Percentiles rank a stretch among this genome's conserved stretches.
Conservation (phyloP, 495 filamentous ascomycete species). For the Penicillium taxi region DNA sequence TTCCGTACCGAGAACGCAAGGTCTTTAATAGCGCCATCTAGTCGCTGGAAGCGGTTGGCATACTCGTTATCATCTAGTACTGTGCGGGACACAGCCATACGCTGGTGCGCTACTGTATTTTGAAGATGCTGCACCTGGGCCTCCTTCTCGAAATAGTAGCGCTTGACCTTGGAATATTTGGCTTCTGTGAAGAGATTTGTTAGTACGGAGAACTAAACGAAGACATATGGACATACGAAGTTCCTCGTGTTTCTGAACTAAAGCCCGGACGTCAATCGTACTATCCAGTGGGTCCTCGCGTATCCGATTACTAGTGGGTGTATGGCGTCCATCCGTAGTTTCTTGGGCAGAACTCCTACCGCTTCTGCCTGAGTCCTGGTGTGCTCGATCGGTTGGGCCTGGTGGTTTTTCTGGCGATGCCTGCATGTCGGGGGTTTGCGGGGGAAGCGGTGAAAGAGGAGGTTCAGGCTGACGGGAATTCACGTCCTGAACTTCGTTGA, state of each 20-base stretch:
- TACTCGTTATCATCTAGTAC: constrained; percentile 97
- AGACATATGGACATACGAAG: constrained; percentile 64
- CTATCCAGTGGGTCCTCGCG: constrained; percentile 50
- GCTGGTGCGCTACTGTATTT: constrained; percentile 91
- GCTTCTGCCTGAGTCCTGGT: constrained; percentile 10
- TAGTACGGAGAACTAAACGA: constrained; percentile 2
- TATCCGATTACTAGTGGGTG: constrained; percentile 46
- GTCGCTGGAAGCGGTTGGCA: constrained; percentile 74
- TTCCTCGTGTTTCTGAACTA: constrained; percentile 51
- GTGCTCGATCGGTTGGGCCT: constrained; percentile 8
- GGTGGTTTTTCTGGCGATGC: constrained; percentile 11
- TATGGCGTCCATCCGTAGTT: constrained; percentile 42
- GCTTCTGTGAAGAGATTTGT: constrained; percentile 50
- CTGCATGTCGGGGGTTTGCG: constrained; percentile 17
- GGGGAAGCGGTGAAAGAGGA: constrained; percentile 27
- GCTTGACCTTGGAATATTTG: constrained; percentile 97
- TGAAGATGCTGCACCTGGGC: constrained; percentile 90
- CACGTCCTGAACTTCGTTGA: constrained; percentile 19
- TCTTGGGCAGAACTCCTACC: constrained; percentile 19
- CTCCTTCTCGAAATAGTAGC: constrained; percentile 93
- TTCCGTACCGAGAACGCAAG: constrained; percentile 92
- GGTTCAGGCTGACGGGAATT: constrained; percentile 51
- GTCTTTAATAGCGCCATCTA: constrained; percentile 93
- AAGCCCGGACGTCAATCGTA: constrained; percentile 35
- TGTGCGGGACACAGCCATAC: constrained; percentile 87